Evolutionary conservation across 2,329 filamentous ascomycete genomes (phyloP), one percentile per base, ranked within the genome.

Genomic region (Botrytis byssoidea): DNA sequence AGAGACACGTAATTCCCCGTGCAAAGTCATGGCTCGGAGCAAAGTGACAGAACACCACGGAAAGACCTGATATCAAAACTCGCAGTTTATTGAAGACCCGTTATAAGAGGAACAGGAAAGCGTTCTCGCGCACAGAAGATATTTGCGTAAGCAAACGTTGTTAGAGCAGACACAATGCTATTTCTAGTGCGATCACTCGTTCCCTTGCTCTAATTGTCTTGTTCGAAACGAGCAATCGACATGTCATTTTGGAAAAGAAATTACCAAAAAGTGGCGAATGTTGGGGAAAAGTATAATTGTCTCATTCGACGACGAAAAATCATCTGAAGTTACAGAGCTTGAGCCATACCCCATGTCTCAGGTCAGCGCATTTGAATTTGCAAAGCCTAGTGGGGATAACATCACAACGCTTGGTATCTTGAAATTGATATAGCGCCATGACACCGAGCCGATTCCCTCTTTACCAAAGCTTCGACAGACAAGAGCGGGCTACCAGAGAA

Each of bases 121-220:
- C 42, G n/a, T 64, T 64, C 4, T 64, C 16, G n/a, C 40, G 60
- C 37, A 42, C 60, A 64, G 16, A 64, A 29, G 89, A 77, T 89
- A 91, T 80, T 84, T 88, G 74, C 85, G 89, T 73, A 91, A 91
- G 79, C 79, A 81, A 74, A 80, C 79, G 78, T 78, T 79, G 75
- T 22, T 37, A 20, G 44, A 48, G 32, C 29, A 40, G 14, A 25
- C 4, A 16, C 48, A 18, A 51, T 32, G 32, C 42, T 32, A 32
- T 64, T 67, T 60, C 12, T n/a, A 37, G 85, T 91, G 89, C 80
- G 88, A 90, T 79, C 85, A 88, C 74, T 84, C 86, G 74, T 83
- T 86, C 74, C 89, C 88, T 2, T 90, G 88, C 80, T 85, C 85
- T 64, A 90, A 90, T 78, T 90, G 88, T 80, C 83, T 85, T 60